Evolutionary conservation across 192 early-diverging fungal genomes (phyloP).

Genomic region (Backusella luteola): DNA sequence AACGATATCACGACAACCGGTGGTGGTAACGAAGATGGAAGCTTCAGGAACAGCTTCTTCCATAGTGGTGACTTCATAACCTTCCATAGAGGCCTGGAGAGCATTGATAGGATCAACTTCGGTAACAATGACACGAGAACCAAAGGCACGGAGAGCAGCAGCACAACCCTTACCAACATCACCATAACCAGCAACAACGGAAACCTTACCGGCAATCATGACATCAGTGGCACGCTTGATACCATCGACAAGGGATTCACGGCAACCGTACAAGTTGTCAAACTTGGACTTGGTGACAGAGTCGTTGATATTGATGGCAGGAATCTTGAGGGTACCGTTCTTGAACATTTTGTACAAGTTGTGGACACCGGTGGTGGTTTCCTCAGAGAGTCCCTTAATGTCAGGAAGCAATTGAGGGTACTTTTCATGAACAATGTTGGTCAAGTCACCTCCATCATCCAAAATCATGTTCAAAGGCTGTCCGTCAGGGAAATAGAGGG

Average conservation of each 20-base stretch:
- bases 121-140: constrained; percentile 95
- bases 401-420: constrained; percentile 84
- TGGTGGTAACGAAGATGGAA: constrained; percentile 98
- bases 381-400: constrained; percentile 96
- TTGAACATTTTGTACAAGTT: constrained; percentile 98
- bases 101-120: constrained; percentile 99
- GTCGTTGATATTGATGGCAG: constrained; percentile 99
- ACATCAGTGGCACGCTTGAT: constrained; percentile 99
- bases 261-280: constrained; percentile 99
- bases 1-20: constrained; percentile 98
- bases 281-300: constrained; percentile 99
- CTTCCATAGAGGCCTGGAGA: constrained; percentile 98
- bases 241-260: constrained; percentile 98
- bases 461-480: constrained; percentile 98
- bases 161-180: constrained; percentile 99
- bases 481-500: constrained; percentile 90
- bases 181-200: constrained; percentile 98
- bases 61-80: constrained; percentile 99
- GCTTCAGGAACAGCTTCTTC: constrained; percentile 88
- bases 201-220: constrained; percentile 99
- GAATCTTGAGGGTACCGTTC: constrained; percentile 94
- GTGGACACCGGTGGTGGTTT: constrained; percentile 99
- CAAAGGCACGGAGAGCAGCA: constrained; percentile 96
- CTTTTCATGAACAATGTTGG: constrained; percentile 93
- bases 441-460: constrained; percentile 99